A percentile compares a stretch with the other conserved stretches of the same genome.
Conservation (phyloP, 2,329 filamentous ascomycete species). For the Colletotrichum sp. region DNA sequence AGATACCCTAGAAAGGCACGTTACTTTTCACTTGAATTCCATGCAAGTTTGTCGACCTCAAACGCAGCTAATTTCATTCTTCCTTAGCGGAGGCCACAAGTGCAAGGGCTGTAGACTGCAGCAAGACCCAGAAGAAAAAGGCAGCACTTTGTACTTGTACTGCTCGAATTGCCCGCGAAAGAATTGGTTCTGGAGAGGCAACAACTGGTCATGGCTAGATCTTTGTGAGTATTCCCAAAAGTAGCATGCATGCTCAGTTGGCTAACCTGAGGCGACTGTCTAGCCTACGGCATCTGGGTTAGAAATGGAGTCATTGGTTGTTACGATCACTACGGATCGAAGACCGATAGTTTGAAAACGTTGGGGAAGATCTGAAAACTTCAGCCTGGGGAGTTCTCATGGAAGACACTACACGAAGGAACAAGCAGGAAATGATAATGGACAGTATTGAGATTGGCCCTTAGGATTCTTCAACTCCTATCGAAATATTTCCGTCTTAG, state of each 20-base stretch:
- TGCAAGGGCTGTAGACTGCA: not conserved
- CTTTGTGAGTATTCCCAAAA: not conserved
- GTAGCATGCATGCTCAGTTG: not conserved
- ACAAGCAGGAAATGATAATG: not conserved
- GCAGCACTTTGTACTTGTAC: not conserved
- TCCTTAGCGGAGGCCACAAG: not conserved
- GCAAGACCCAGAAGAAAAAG: not conserved
- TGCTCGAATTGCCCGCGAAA: not conserved
- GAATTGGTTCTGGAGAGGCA: not conserved
- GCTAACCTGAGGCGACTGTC: not conserved
- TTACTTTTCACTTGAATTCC: rapidly evolving
- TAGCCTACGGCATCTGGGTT: not conserved
- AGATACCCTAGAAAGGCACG: rapidly evolving
- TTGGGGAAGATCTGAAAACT: not conserved
- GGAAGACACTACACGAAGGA: rapidly evolving
- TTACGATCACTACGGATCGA: not conserved
- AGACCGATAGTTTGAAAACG: not conserved
- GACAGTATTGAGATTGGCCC: rapidly evolving
- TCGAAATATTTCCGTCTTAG: rapidly evolving
- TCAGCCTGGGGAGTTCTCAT: rapidly evolving
- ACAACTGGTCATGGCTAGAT: not conserved
- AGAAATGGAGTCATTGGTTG: not conserved
- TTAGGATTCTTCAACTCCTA: not conserved
- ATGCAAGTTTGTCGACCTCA: rapidly evolving
- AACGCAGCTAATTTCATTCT: not conserved